phyloP scores from a whole-genome alignment of 2,329 filamentous ascomycete genomes.

The Pestalotiopsis sp. region DNA sequence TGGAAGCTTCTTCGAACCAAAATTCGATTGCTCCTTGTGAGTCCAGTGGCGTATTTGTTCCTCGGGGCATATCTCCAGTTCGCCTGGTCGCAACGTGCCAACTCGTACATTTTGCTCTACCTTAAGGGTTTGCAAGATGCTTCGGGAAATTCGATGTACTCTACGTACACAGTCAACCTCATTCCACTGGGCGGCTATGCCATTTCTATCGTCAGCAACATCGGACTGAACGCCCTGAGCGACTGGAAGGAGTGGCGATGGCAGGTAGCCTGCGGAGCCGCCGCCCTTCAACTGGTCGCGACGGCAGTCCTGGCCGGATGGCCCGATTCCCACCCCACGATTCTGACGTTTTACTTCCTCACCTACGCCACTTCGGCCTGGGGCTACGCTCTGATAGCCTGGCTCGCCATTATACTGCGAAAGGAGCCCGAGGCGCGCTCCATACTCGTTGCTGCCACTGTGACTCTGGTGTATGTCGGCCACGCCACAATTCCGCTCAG shows the following conservation, averaged over 20 bases:
- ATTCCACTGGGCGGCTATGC: constrained; percentile 28
- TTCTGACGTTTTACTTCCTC: constrained; percentile 39
- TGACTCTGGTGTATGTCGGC: constrained; percentile 41
- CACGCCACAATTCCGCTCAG: constrained; percentile 41
- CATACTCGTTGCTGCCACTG: constrained; percentile 37
- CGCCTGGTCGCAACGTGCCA: constrained; percentile 27
- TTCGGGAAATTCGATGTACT: constrained; percentile 18
- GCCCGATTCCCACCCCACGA: constrained; percentile 33
- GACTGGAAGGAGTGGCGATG: constrained; percentile 42
- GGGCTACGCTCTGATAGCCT: constrained; percentile 36
- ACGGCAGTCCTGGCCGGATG: constrained; percentile 35
- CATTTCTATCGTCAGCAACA: constrained; percentile 36
- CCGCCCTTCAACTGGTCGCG: constrained; percentile 24
- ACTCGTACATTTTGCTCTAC: constrained; percentile 28
- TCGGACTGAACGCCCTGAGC: constrained; percentile 37
- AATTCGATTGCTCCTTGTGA: constrained; percentile 18
- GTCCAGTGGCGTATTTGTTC: constrained; percentile 26
- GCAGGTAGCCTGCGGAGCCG: constrained; percentile 35
- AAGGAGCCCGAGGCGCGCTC: constrained; percentile 39
- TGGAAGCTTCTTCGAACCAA: constrained; percentile 18
- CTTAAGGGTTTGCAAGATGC: constrained; percentile 23
- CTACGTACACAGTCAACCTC: constrained; percentile 27
- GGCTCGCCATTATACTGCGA: constrained; percentile 36
- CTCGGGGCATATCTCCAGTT: constrained; percentile 24
- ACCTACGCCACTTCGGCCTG: constrained; percentile 37